Conservation (phyloP, 805 yeast species). For the Vanderwaltozyma polyspora region DNA sequence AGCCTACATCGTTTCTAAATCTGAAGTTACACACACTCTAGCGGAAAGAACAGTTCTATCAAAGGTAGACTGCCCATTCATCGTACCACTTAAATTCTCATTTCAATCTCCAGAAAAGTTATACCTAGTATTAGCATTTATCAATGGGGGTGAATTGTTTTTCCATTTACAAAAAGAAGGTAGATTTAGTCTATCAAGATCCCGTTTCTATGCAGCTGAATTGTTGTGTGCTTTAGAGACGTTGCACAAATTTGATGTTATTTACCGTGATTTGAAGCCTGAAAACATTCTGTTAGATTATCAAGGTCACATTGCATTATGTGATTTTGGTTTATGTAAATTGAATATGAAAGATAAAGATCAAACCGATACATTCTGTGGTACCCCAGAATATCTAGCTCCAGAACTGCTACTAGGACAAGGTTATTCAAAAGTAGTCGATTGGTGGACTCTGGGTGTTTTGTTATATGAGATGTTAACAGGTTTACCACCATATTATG, state of each 20-base stretch:
- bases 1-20: constrained; percentile 84
- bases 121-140: constrained; percentile 80
- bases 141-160: constrained; percentile 94
- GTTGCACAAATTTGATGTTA: constrained; percentile 80
- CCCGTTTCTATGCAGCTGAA: constrained; percentile 92
- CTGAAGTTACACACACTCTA: constrained; percentile 91
- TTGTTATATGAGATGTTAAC: constrained; percentile 91
- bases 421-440: constrained; percentile 92
- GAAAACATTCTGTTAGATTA: constrained; percentile 90
- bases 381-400: constrained; percentile 95
- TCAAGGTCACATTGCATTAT: constrained; percentile 94
- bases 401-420: constrained; percentile 86
- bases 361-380: constrained; percentile 88
- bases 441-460: constrained; percentile 98
- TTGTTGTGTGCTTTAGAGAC: constrained; percentile 86
- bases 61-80: constrained; percentile 85
- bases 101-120: constrained; percentile 96
- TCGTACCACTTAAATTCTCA: constrained; percentile 90
- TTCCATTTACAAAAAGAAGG: constrained; percentile 90
- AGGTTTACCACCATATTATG: constrained; percentile 94
- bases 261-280: constrained; percentile 92
- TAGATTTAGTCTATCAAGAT: constrained; percentile 74
- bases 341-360: constrained; percentile 86
- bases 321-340: constrained; percentile 96
- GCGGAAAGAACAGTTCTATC: constrained; percentile 95